Evolutionary conservation across 164 flowering plant species (phyloP), one percentile per base, ranked within the genome.

Genomic region (Protea cynaroides): DNA sequence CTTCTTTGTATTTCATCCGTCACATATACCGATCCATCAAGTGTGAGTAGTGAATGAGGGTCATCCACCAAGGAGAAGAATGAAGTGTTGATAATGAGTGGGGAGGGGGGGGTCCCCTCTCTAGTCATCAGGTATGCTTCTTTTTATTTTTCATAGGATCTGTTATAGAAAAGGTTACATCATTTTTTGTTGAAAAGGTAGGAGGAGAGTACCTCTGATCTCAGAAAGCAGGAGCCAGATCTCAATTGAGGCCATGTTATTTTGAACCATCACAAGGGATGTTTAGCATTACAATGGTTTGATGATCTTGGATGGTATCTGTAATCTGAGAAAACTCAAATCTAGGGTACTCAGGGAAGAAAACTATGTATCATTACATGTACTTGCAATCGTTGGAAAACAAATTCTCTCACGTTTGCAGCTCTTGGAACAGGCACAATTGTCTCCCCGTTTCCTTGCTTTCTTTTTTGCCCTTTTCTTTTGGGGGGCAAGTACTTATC

Each of bases 11-110:
- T 37, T 69, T 69, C 50, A 67, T 69, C 19, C 72, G 72, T 56
- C 72, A 69, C 72, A 69, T 69, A 57, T 69, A 69, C 52, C 67
- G 72, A 3, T 69, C 72, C 0, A 69, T 69, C 52, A 69, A 69
- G 63, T 69, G 72, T 25, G 72, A 69, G 63, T 69, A 64, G 51
- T 3, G 34, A 29, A 29, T 29, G 2, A 5, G 34, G 34, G 34
- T 29, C 2, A 29, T 29, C 34, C 34, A 29, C 34, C 34, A 29
- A 29, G 34, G 34, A 29, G 34, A 29, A 29, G 34, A 29, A 2
- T 29, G 34, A 29, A 29, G 34, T 29, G 34, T 29, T 29, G 34
- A 29, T 29, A 29, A 3, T 29, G 34, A 5, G 34, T 29, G 34
- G 34, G 34, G 34, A 29, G 34, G 8, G 49, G 49, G 12, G 12